Evolutionary conservation across 2,329 filamentous ascomycete species (phyloP).

Genomic region (Fusarium tupiense): DNA sequence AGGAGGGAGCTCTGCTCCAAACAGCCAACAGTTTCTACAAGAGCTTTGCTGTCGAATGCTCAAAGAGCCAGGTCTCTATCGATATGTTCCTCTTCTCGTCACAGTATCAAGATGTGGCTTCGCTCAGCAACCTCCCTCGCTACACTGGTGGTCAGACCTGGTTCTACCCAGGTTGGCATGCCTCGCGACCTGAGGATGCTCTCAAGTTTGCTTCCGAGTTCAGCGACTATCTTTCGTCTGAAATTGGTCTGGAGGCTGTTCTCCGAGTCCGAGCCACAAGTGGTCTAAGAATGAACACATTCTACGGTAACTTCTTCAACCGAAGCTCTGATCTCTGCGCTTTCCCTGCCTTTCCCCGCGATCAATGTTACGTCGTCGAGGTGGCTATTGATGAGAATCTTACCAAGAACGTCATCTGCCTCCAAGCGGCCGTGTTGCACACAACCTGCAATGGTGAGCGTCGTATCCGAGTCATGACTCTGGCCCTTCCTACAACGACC

Average conservation of each 20-base stretch:
- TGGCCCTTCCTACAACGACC: slow-evolving; percentile 92
- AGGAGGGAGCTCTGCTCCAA: slow-evolving; percentile 87
- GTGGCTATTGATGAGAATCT: slow-evolving; percentile 97
- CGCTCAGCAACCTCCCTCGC: slow-evolving; percentile 90
- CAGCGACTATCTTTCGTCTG: slow-evolving; percentile 94
- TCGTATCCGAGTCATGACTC: slow-evolving; percentile 91
- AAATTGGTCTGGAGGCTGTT: slow-evolving; percentile 96
- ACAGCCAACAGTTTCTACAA: slow-evolving; percentile 98
- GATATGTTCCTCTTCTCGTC: slow-evolving; percentile 98
- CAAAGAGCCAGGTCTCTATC: slow-evolving; percentile 97
- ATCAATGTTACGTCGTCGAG: slow-evolving; percentile 97
- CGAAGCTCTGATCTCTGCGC: slow-evolving; percentile 96
- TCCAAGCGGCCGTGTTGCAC: slow-evolving; percentile 94
- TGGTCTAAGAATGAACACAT: slow-evolving; percentile 94
- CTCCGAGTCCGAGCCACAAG: slow-evolving; percentile 95
- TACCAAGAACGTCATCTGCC: slow-evolving; percentile 88
- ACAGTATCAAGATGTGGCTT: slow-evolving; percentile 97
- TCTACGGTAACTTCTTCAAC: slow-evolving; percentile 99
- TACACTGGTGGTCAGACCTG: slow-evolving; percentile 98
- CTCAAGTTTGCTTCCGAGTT: slow-evolving; percentile 98
- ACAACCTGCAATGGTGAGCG: slow-evolving; percentile 98
- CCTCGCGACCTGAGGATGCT: slow-evolving; percentile 90
- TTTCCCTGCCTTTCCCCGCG: slow-evolving; percentile 96
- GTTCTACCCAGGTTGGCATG: slow-evolving; percentile 99
- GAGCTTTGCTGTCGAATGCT: slow-evolving; percentile 98